phyloP scores from a whole-genome alignment of 2,329 filamentous ascomycete species.

The Magnaporthiopsis poae region DNA sequence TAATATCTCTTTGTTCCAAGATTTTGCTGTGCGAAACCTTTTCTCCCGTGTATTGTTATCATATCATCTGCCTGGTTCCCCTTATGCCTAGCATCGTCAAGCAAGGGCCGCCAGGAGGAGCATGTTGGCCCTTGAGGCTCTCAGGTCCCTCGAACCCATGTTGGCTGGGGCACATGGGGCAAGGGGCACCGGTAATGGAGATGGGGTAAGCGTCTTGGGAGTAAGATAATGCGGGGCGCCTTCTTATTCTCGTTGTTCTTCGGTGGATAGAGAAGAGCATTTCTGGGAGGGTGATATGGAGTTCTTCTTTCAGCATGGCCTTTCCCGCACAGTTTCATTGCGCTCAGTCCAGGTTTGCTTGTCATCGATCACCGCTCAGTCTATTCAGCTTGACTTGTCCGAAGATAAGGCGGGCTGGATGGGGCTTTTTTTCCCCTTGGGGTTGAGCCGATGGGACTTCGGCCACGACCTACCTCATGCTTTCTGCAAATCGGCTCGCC shows the following conservation, averaged over 20 bases:
- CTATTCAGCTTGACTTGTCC: background rate
- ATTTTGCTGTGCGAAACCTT: slow-evolving; percentile 3
- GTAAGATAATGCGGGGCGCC: background rate
- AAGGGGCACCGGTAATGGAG: background rate
- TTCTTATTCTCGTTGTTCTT: background rate
- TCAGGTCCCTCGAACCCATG: background rate
- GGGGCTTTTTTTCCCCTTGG: too few relatives aligned
- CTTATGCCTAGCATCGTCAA: background rate
- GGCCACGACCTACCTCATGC: background rate
- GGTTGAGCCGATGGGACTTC: background rate
- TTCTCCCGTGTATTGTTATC: slow-evolving; percentile 7
- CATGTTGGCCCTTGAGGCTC: background rate
- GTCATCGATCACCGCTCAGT: too few relatives aligned
- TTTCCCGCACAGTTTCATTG: background rate
- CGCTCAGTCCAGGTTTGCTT: background rate
- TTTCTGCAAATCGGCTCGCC: background rate
- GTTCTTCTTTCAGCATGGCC: background rate
- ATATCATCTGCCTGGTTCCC: background rate
- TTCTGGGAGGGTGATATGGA: background rate
- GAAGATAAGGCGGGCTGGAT: too few relatives aligned
- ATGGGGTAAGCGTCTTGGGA: background rate
- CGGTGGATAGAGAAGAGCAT: slow-evolving; percentile 4
- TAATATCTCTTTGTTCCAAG: slow-evolving; percentile 35
- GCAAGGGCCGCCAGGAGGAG: background rate
- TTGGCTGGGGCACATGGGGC: background rate